Base-by-base conservation (phyloP, 208 protist species). In the Wallacemonas sp. region DNA sequence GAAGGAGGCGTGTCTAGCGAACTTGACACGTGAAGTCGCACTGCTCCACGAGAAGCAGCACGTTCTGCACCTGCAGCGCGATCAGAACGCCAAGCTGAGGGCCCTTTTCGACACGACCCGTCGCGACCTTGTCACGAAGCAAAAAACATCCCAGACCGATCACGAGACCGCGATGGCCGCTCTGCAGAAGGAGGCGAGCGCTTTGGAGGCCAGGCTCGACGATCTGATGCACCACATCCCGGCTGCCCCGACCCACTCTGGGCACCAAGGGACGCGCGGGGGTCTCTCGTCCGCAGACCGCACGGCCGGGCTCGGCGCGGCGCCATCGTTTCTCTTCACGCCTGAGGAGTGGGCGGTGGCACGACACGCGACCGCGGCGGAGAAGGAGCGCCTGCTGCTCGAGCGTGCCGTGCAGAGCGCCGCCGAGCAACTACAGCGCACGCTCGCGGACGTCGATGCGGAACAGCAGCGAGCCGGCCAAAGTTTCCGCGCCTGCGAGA, bases 61-160 rank as follows among this genome's bases (percentile, higher is more conserved):
- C 12, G 38, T 61, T 11, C 50, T 77, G 39, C 50, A 42, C 23
- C 62, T 57, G 8, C 69, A 74, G 52, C 48, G 46, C 5, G 64
- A 71, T 8, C 69, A 81, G 61, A 72, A 71, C 55, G 61, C 55
- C 29, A 48, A 69, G 33, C 57, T 62, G 33, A 33, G 52, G 18
- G 45, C 33, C 10, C 57, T 50, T 2, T 45, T 81, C 2, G 62
- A 31, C n/a, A 33, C 23, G 48, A 57, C 70, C 45, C 65, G 66
- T 7, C 57, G n/a, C 31, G 79, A 81, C 36, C 11, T 77, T 33
- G 62, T 46, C 2, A 64, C 38, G 29, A 68, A 71, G 46, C 71
- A 84, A 29, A 52, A 73, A 48, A n/a, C 10, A 16, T 70, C 77
- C 25, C 48, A 63, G 32, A 42, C 62, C 16, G 69, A 77, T 41